These are phyloP conservation scores for Aechmea fasciata DNA, from an alignment of 176 grass and related monocot genomes.

Conservation along the genomic window DNA sequence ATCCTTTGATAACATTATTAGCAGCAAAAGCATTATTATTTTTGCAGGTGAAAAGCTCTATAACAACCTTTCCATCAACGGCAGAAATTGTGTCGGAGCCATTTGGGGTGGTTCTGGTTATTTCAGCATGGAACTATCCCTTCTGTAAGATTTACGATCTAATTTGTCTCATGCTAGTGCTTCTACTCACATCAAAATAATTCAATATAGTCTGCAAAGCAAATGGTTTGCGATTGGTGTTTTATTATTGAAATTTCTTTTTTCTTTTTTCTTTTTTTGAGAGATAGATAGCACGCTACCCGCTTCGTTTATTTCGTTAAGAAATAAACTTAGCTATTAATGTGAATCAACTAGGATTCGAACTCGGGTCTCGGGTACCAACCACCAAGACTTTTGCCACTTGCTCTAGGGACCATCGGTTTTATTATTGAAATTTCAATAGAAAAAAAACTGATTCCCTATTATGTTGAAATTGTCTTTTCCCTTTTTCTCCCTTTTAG, in stretches of 20 bases:
- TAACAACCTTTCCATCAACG: conserved; percentile 72
- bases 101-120: conserved; percentile 67
- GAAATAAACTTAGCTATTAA: no score
- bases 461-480: no score
- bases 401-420: no score
- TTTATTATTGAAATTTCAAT: neutral
- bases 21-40: neutral
- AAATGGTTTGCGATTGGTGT: neutral
- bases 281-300: no score
- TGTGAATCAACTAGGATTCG: no score
- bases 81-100: conserved; percentile 74
- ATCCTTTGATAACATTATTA: neutral
- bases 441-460: no score
- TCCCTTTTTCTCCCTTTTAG: no score
- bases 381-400: no score
- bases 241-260: neutral
- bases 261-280: no score
- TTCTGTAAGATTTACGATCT: conserved; percentile 50
- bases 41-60: conserved; percentile 42
- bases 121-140: conserved; percentile 98
- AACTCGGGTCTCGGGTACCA: no score
- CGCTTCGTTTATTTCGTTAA: no score
- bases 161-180: neutral
- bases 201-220: neutral
- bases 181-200: neutral